Base-by-base conservation (phyloP, 1,139 yeast species). In the Saccharomyces hybrid region DNA sequence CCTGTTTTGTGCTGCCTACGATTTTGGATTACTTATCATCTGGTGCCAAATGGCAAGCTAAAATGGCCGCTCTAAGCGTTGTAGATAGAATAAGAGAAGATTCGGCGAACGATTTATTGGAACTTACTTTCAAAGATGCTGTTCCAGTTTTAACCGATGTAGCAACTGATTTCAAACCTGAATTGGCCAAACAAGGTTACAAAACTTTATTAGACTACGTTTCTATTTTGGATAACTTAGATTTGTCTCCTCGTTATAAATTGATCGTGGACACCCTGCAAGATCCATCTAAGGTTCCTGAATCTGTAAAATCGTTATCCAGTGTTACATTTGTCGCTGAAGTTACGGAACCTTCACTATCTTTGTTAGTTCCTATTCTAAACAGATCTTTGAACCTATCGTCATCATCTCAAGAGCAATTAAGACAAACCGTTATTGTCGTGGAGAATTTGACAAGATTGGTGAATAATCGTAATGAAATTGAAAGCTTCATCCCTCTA, bases 291-390 rank as follows among this genome's bases (percentile, higher is more conserved):
- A 87, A 86, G 68, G 96, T 91, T 51, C 87, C 96, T 55, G 86
- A 83, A 57, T 90, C 96, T 72, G 88, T 93, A 71, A 88, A 87
- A 72, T 83, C 91, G 52, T 79, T 93, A 59, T 86, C 96, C 1
- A 88, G 95, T 50, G 98, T 93, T 53, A 93, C 99, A 0, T 93
- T 93, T 71, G 99, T 93, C 51, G 96, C 99, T 50, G 99, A 93
- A 75, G 99, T 93, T 59, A 93, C 98, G 16, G 98, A 91, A 73
- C 95, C 98, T 7, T 95, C 96, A 6, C 78, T 93, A 62, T 82
- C 98, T 4, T 75, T 93, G 56, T 78, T 93, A 64, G 97, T 89
- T 46, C 99, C 99, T 52, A 91, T 91, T 63, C 80, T 93, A 67
- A 93, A 85, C 71, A 88, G 93, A 70, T 93, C 98, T 2, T 79